phyloP scores from a whole-genome alignment of 805 yeast species.

The Pichia nakasei region DNA sequence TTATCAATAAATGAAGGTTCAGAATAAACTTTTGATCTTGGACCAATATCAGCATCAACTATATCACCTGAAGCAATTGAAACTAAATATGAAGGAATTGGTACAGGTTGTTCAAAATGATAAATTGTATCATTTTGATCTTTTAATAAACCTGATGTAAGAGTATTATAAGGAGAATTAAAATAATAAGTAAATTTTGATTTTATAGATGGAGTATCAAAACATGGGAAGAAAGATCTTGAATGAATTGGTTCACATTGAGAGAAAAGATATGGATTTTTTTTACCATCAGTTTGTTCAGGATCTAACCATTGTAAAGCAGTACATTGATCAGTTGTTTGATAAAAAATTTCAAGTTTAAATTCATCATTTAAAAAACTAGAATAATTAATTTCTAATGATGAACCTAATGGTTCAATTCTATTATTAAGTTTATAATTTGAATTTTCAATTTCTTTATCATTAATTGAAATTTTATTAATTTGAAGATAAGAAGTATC shows the following conservation, averaged over 20 bases:
- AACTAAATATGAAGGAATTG: slow-evolving; percentile 77
- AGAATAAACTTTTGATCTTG: slow-evolving; percentile 74
- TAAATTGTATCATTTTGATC: slow-evolving; percentile 29
- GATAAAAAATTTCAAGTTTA: slow-evolving; percentile 39
- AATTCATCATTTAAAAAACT: slow-evolving; percentile 7
- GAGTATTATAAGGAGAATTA: slow-evolving; percentile 56
- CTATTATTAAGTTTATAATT: slow-evolving; percentile 32
- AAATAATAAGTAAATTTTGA: slow-evolving; percentile 52
- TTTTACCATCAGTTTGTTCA: slow-evolving; percentile 64
- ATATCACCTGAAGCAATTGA: slow-evolving; percentile 84
- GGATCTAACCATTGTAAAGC: slow-evolving; percentile 82
- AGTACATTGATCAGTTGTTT: slow-evolving; percentile 68
- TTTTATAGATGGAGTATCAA: slow-evolving; percentile 84
- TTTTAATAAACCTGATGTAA: slow-evolving; percentile 52
- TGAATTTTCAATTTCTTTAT: slow-evolving; percentile 13
- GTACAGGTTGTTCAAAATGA: slow-evolving; percentile 61
- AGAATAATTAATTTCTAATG: slow-evolving; percentile 31
- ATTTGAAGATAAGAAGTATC: slow-evolving; percentile 63
- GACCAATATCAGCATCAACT: slow-evolving; percentile 61
- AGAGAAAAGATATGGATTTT: slow-evolving; percentile 66
- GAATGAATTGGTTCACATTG: slow-evolving; percentile 93
- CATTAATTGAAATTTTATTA: slow-evolving; percentile 36
- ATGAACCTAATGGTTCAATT: slow-evolving; percentile 51
- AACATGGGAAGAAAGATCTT: slow-evolving; percentile 78
- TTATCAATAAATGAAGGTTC: slow-evolving; percentile 62